Percentiles rank a stretch among this genome's conserved stretches.
Evolutionary conservation across 192 early-diverging fungal species (phyloP).

Genomic region (Diversispora epigaea): DNA sequence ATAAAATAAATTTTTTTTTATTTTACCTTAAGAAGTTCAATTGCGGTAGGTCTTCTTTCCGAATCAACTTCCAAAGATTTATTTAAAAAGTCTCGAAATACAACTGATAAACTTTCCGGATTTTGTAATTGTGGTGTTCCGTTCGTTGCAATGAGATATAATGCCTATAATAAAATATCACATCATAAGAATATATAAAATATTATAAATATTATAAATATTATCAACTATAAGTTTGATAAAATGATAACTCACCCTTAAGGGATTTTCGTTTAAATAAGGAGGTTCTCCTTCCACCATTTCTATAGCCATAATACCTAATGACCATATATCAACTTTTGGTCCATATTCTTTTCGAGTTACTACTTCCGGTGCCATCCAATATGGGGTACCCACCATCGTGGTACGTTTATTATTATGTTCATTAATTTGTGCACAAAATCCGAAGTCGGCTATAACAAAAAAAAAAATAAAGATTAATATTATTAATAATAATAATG

Average conservation of each 20-base stretch:
- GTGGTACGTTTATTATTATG: constrained; percentile 69
- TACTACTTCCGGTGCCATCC: constrained; percentile 99
- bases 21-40: constrained; percentile 61
- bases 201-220: background rate
- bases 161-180: constrained; percentile 47
- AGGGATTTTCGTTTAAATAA: constrained; percentile 91
- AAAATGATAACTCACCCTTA: constrained; percentile 48
- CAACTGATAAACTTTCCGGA: constrained; percentile 71
- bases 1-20: too few relatives aligned
- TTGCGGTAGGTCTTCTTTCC: constrained; percentile 75
- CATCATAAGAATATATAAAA: constrained; percentile 57
- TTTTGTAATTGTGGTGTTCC: constrained; percentile 90
- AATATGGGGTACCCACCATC: constrained; percentile 87
- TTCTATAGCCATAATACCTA: constrained; percentile 97
- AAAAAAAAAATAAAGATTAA: background rate
- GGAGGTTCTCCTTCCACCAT: constrained; percentile 98
- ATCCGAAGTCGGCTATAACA: constrained; percentile 79
- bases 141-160: constrained; percentile 95
- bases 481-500: background rate
- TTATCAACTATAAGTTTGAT: background rate
- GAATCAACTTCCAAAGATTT: constrained; percentile 81
- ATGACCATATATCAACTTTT: constrained; percentile 97
- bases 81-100: constrained; percentile 85
- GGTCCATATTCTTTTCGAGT: constrained; percentile 86
- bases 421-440: constrained; percentile 76